These are phyloP conservation scores for Tranzscheliella williamsii DNA, from an alignment of 1,284 basidiomycete genomes.

Conservation along the genomic window DNA sequence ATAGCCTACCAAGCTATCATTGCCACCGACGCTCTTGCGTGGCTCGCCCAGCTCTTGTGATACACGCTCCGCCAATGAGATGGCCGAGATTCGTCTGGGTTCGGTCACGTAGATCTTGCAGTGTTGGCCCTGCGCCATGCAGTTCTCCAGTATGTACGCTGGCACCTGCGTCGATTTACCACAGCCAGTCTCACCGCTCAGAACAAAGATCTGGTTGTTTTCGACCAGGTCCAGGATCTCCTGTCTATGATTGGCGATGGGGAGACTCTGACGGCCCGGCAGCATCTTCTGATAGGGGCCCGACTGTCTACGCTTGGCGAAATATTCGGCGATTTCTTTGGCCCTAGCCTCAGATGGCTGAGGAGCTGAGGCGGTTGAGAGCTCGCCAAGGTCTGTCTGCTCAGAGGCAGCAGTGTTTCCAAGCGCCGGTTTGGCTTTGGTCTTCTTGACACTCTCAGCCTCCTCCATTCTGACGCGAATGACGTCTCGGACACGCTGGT, in stretches of 20 bases:
- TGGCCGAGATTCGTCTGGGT: constrained; percentile 92
- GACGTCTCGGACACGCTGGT: constrained; percentile 67
- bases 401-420: constrained; percentile 7
- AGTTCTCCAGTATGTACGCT: constrained; percentile 89
- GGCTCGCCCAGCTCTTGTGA: constrained; percentile 89
- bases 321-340: constrained; percentile 29
- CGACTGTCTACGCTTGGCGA: constrained; percentile 19
- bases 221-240: constrained; percentile 76
- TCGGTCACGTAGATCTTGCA: constrained; percentile 97
- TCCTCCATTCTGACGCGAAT: constrained; percentile 67
- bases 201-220: constrained; percentile 81
- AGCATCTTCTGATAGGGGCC: constrained; percentile 80
- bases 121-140: constrained; percentile 75
- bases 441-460: constrained; percentile 38
- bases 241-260: constrained; percentile 82
- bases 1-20: constrained; percentile 85
- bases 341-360: constrained; percentile 26
- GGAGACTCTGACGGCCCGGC: constrained; percentile 75
- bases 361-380: constrained; percentile 24
- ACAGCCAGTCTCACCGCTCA: constrained; percentile 97
- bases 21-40: constrained; percentile 77
- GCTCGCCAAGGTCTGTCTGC: constrained; percentile 36
- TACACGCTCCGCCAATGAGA: constrained; percentile 93
- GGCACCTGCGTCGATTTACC: constrained; percentile 98
- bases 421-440: constrained; percentile 20